Percentiles rank a stretch among this genome's conserved stretches.
Evolutionary conservation across 176 grass and related monocot genomes (phyloP).

Genomic region (Phragmites australis): DNA sequence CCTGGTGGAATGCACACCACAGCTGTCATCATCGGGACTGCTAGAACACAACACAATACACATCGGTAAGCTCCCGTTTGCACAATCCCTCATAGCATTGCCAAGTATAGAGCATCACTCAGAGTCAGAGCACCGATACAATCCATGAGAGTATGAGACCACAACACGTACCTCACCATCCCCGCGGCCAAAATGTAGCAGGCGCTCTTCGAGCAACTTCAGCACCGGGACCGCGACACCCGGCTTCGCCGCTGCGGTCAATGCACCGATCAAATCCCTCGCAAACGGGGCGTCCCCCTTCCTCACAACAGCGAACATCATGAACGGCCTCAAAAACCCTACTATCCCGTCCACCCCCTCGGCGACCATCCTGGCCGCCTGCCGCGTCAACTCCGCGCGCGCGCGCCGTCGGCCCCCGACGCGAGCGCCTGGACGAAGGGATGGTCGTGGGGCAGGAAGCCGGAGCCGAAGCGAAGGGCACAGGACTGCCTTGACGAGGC

Average conservation of each 20-base stretch:
- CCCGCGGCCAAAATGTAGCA: conserved; percentile 51
- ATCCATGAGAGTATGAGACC: background rate
- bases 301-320: conserved; percentile 56
- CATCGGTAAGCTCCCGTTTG: background rate
- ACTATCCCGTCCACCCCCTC: conserved; percentile 32
- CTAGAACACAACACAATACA: conserved; percentile 5
- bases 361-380: conserved; percentile 54
- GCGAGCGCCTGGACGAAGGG: conserved; percentile 65
- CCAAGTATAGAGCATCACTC: background rate
- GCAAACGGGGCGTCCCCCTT: conserved; percentile 43
- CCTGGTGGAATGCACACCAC: background rate
- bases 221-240: conserved; percentile 40
- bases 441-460: conserved; percentile 51
- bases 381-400: conserved; percentile 49
- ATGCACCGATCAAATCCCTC: conserved; percentile 57
- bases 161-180: conserved; percentile 38
- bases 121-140: background rate
- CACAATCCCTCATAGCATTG: background rate
- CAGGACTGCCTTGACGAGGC: conserved; percentile 52
- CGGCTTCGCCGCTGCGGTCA: conserved; percentile 39
- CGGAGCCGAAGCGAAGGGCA: conserved; percentile 41
- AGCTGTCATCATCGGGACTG: background rate
- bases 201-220: conserved; percentile 56
- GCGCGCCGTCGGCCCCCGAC: conserved; percentile 35
- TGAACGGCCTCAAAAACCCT: conserved; percentile 58